Evolutionary conservation across 371 early-diverging fungal genomes (phyloP), one percentile per base, ranked within the genome.

Genomic region (Massospora cicadina): DNA sequence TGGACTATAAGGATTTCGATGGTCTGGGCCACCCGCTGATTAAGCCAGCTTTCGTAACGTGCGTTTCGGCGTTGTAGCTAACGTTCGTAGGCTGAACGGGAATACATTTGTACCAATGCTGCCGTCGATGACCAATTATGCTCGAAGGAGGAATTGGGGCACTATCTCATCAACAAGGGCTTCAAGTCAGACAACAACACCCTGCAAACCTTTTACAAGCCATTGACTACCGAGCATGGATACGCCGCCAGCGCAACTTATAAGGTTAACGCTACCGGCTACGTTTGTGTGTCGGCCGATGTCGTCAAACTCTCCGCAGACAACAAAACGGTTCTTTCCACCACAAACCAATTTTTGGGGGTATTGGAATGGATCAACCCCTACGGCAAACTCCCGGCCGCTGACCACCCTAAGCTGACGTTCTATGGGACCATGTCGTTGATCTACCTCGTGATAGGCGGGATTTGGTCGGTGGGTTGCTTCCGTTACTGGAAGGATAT

Each of bases 401-500:
- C 77, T 23, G 91, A 91, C 63, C 93, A 87, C 71, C 92, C 93
- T 0, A 91, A 91, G 69, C 70, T 93, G 25, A 26, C 24, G 75
- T 81, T 90, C 55, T 88, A 87, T 66, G 82, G 83, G 12, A 65
- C 71, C 1, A 74, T 92, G 58, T 80, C 84, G 28, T 66, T 91
- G 33, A 70, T 82, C 17, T 94, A 94, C 66, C 69, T 85, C 26
- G 67, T 73, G 1, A 80, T 95, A 55, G 86, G 86, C 29, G 55
- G 82, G 0, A 72, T 77, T 7, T 94, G 96, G 96, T 78, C 79
- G 65, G 68, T 81, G 33, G 74, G 85, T 64, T 82, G 86, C 2
- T 87, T 83, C 65, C 76, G 79, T 61, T 81, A 87, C 68, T 90
- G 95, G 89, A 69, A 75, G 3, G 95, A 94, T 68, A 83, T 95